A percentile compares a stretch with the other conserved stretches of the same genome.
These are phyloP conservation scores for Pezizomycotina sp. DNA, from an alignment of 2,329 filamentous ascomycete genomes.

Conservation along the genomic window DNA sequence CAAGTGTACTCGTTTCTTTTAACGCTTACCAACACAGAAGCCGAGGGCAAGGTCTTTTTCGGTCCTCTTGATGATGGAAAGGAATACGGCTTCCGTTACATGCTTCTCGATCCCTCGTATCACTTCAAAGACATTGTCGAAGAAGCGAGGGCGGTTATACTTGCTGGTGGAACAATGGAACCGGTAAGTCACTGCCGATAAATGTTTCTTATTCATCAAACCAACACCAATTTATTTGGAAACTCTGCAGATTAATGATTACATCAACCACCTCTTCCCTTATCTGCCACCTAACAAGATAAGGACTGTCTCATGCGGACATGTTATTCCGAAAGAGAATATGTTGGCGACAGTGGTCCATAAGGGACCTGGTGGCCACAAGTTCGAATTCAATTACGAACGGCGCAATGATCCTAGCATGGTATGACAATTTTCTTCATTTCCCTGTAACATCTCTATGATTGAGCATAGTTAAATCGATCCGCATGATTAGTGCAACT, in stretches of 20 bases:
- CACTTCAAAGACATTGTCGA: constrained; percentile 80
- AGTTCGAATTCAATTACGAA: constrained; percentile 79
- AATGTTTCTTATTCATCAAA: constrained; percentile 10
- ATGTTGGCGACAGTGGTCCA: constrained; percentile 61
- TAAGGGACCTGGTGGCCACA: constrained; percentile 33
- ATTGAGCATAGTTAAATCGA: too few species aligned
- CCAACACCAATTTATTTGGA: constrained; percentile 12
- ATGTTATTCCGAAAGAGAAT: constrained; percentile 74
- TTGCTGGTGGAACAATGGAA: constrained; percentile 95
- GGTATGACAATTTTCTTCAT: too few species aligned
- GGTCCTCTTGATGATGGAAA: constrained; percentile 31
- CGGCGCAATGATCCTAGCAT: constrained; percentile 52
- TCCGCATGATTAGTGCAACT: too few species aligned
- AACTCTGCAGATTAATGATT: constrained; percentile 54
- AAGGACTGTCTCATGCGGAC: constrained; percentile 74
- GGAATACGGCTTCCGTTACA: constrained; percentile 38
- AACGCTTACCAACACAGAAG: constrained; percentile 71
- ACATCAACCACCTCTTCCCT: constrained; percentile 69
- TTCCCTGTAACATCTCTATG: too few species aligned
- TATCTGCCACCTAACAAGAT: constrained; percentile 48
- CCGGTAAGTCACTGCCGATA: constrained; percentile 37
- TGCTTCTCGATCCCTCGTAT: constrained; percentile 77
- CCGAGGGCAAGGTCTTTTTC: constrained; percentile 50
- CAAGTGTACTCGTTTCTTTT: constrained; percentile 55
- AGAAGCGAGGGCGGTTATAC: constrained; percentile 67